These are phyloP conservation scores for Chrysoporthe austroafricana DNA, from an alignment of 2,329 filamentous ascomycete genomes.

Conservation along the genomic window DNA sequence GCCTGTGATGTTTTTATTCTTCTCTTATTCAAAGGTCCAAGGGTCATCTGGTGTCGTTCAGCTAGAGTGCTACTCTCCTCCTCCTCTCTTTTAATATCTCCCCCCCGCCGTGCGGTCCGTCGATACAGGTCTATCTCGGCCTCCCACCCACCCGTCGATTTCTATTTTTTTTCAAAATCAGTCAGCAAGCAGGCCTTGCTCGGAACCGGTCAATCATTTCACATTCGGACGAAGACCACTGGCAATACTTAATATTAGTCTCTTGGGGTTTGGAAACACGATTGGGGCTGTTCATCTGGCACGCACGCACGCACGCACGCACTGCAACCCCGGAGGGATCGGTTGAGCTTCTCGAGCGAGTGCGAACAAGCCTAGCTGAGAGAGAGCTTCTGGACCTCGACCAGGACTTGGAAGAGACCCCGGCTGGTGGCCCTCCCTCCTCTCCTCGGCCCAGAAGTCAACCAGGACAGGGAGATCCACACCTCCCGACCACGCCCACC, in stretches of 20 bases:
- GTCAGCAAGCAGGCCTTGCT: constrained; percentile 65
- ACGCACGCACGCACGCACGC: constrained; percentile 32
- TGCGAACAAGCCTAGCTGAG: constrained; percentile 21
- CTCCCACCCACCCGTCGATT: constrained; percentile 26
- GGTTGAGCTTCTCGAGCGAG: constrained; percentile 37
- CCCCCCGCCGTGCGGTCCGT: constrained; percentile 40
- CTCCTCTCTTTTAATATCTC: constrained; percentile 36
- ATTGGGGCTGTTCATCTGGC: constrained; percentile 40
- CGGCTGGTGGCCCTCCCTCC: constrained; percentile 43
- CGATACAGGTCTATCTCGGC: constrained; percentile 30
- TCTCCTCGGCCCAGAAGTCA: constrained; percentile 43
- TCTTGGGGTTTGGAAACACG: constrained; percentile 34
- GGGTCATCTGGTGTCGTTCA: constrained; percentile 55
- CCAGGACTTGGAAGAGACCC: constrained; percentile 37
- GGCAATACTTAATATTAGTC: constrained; percentile 44
- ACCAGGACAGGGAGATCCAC: constrained; percentile 30
- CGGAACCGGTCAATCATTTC: constrained; percentile 55
- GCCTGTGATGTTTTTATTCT: constrained; percentile 45
- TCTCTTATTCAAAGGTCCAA: constrained; percentile 47
- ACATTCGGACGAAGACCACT: constrained; percentile 40
- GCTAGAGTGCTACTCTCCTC: constrained; percentile 44
- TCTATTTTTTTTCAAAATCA: constrained; percentile 34
- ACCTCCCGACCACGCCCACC: constrained; percentile 32
- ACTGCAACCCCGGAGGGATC: constrained; percentile 39
- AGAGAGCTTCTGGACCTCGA: constrained; percentile 36